Conservation (phyloP, 2,329 filamentous ascomycete species). For the Blumeriella jaapii region DNA sequence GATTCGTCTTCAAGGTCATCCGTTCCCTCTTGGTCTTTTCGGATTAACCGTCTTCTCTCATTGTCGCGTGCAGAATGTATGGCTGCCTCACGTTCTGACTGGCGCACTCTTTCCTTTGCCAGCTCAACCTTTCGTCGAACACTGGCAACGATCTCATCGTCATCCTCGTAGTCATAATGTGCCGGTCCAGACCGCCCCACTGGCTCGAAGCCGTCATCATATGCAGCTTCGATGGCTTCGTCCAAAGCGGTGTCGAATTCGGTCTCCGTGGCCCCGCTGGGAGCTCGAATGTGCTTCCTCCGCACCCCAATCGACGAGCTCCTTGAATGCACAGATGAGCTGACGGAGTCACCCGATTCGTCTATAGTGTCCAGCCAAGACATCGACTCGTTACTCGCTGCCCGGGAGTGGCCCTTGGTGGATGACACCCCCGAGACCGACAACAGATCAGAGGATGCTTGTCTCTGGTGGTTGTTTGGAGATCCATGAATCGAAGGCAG, state of each 20-base stretch:
- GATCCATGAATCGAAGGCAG: conserved; percentile 32
- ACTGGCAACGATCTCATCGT: conserved; percentile 38
- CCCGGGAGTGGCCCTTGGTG: conserved; percentile 37
- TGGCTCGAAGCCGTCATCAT: conserved; percentile 81
- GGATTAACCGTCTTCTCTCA: conserved; percentile 36
- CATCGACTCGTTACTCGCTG: conserved; percentile 66
- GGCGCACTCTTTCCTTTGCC: conserved; percentile 62
- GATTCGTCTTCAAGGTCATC: conserved; percentile 46
- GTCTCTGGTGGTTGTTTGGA: conserved; percentile 27
- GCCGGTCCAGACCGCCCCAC: conserved; percentile 33
- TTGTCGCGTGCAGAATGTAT: conserved; percentile 48
- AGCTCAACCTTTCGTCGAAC: conserved; percentile 58
- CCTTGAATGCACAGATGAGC: conserved; percentile 70
- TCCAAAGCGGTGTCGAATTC: conserved; percentile 92
- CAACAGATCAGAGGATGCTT: conserved; percentile 24
- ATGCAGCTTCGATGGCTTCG: conserved; percentile 90
- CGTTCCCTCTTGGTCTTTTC: conserved; percentile 15
- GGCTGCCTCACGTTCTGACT: conserved; percentile 59
- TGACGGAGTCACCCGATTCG: conserved; percentile 71
- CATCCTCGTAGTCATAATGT: conserved; percentile 29
- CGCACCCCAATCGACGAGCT: conserved; percentile 58
- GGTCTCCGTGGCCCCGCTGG: conserved; percentile 66
- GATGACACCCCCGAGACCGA: conserved; percentile 27
- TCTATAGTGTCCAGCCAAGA: conserved; percentile 94
- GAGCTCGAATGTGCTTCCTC: conserved; percentile 56